These are phyloP conservation scores for Gryganskiella cystojenkinii DNA, from an alignment of 192 early-diverging fungal genomes.

Conservation along the genomic window DNA sequence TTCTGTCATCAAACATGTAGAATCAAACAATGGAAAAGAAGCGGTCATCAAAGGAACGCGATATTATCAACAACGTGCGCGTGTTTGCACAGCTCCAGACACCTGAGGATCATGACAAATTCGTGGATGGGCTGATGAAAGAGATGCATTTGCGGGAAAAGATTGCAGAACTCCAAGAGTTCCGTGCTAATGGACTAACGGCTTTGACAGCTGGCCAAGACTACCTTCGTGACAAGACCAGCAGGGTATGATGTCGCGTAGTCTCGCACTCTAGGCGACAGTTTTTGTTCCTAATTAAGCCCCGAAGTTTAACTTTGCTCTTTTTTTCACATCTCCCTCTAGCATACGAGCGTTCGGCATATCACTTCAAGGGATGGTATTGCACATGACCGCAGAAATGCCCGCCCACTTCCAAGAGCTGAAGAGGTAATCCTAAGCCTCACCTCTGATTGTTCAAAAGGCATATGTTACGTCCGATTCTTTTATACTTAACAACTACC, in stretches of 20 bases:
- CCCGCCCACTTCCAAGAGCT: slow-evolving; percentile 30
- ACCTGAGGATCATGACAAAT: slow-evolving; percentile 79
- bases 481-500: not conserved
- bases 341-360: slow-evolving; percentile 32
- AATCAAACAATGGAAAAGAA: slow-evolving; percentile 83
- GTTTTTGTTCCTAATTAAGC: not conserved
- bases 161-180: slow-evolving; percentile 91
- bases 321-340: slow-evolving; percentile 7
- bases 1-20: slow-evolving; percentile 7
- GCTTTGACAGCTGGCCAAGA: slow-evolving; percentile 77
- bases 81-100: slow-evolving; percentile 92
- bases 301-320: not conserved
- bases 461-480: too few relatives aligned
- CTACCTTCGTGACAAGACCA: slow-evolving; percentile 76
- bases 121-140: slow-evolving; percentile 77
- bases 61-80: slow-evolving; percentile 79
- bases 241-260: slow-evolving; percentile 44
- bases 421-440: too few relatives aligned
- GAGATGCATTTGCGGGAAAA: slow-evolving; percentile 82
- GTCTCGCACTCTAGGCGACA: not conserved
- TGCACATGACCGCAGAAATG: slow-evolving; percentile 28
- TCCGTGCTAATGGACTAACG: slow-evolving; percentile 88
- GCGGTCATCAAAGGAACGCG: slow-evolving; percentile 89
- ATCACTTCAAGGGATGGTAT: slow-evolving; percentile 24
- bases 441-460: too few relatives aligned